Evolutionary conservation across 306 rosid genomes (phyloP).

Genomic region (Rosa rugosa): DNA sequence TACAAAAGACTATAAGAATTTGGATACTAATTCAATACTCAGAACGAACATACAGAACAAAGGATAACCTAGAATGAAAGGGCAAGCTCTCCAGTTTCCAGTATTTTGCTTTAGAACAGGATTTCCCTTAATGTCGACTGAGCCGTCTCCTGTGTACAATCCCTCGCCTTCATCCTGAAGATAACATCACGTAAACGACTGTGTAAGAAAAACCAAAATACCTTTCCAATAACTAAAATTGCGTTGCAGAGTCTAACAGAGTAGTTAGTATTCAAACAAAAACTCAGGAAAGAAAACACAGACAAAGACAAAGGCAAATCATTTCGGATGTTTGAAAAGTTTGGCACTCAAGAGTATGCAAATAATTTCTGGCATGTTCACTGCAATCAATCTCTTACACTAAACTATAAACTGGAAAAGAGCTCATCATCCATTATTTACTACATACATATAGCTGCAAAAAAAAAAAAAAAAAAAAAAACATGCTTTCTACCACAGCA

Average conservation of each 20-base stretch:
- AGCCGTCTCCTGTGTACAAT: conserved; percentile 57
- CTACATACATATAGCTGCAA: neutral
- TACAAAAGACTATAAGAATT: neutral
- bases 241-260: neutral
- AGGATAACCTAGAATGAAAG: conserved; percentile 51
- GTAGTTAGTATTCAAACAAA: neutral
- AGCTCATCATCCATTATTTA: neutral
- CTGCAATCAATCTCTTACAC: neutral
- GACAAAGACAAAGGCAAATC: neutral
- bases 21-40: neutral
- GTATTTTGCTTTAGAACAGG: conserved; percentile 52
- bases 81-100: conserved; percentile 68
- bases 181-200: neutral
- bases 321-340: neutral
- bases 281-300: neutral
- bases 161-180: conserved; percentile 34
- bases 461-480: too few relatives aligned
- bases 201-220: neutral
- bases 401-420: neutral
- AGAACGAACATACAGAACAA: conserved; percentile 14
- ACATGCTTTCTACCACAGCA: neutral
- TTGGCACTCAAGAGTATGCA: neutral
- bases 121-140: conserved; percentile 47
- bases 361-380: neutral
- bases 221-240: neutral